Conservation (phyloP, 208 protist species). For the Acanthamoeba healyi region DNA sequence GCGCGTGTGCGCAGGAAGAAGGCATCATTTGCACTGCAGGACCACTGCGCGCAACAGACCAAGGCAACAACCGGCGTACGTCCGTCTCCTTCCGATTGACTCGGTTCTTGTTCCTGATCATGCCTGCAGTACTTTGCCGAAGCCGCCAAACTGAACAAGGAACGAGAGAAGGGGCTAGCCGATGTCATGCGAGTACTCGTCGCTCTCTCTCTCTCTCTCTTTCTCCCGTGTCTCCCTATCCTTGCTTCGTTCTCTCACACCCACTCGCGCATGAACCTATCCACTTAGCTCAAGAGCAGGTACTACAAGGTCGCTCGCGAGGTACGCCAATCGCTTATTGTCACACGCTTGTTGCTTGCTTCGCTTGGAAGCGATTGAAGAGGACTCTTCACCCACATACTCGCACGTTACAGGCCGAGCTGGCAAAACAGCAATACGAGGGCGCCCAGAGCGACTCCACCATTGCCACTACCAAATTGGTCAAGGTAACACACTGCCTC, state of each 20-base stretch:
- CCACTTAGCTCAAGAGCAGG: not conserved
- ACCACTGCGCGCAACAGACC: not conserved
- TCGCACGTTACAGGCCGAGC: not conserved
- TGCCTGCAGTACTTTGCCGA: not conserved
- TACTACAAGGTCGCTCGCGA: conserved; percentile 20
- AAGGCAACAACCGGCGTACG: not conserved
- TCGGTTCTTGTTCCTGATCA: not conserved
- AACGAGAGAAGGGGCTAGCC: not conserved
- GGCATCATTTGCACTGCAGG: not conserved
- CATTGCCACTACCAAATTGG: conserved; percentile 5
- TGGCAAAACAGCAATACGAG: conserved; percentile 28
- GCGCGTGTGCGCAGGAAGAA: not conserved
- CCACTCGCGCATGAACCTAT: not conserved
- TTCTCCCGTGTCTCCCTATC: too few relatives aligned
- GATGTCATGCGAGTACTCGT: conserved; percentile 1
- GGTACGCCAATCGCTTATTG: not conserved
- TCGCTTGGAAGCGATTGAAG: not conserved
- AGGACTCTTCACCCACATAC: not conserved
- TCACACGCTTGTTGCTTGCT: not conserved
- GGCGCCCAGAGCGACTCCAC: not conserved
- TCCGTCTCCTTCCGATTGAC: not conserved
- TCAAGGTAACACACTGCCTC: conserved; percentile 5
- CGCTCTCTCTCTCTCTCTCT: not conserved
- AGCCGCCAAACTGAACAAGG: not conserved
- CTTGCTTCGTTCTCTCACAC: too few relatives aligned